Evolutionary conservation across 192 early-diverging fungal species (phyloP).

Genomic region (Umbelopsis ramanniana): DNA sequence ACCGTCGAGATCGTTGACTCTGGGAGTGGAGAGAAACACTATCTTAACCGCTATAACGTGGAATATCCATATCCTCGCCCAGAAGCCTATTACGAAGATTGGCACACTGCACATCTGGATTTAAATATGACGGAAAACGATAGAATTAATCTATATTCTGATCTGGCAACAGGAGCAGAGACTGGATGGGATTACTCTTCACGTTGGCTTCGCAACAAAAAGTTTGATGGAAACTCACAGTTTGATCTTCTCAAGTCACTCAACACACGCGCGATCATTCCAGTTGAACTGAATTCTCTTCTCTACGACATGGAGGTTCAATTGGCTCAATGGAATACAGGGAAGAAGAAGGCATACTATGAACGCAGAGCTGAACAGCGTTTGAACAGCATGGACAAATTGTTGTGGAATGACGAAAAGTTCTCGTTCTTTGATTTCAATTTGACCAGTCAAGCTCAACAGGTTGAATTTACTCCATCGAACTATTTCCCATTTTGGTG

Average conservation of each 20-base stretch:
- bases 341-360: conserved; percentile 27
- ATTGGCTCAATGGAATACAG: conserved; percentile 37
- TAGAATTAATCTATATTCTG: conserved; percentile 53
- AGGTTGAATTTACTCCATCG: conserved; percentile 49
- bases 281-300: conserved; percentile 74
- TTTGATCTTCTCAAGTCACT: conserved; percentile 52
- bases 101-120: conserved; percentile 51
- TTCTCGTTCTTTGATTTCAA: conserved; percentile 63
- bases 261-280: conserved; percentile 60
- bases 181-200: conserved; percentile 75
- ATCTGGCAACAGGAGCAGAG: conserved; percentile 72
- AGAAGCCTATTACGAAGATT: conserved; percentile 68
- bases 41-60: conserved; percentile 61
- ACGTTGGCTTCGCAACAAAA: conserved; percentile 56
- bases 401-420: conserved; percentile 56
- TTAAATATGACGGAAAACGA: conserved; percentile 36
- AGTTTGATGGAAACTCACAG: conserved; percentile 16
- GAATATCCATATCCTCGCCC: conserved; percentile 62
- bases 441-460: conserved; percentile 39
- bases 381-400: conserved; percentile 48
- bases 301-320: conserved; percentile 61
- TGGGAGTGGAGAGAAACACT: conserved; percentile 28
- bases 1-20: conserved; percentile 43
- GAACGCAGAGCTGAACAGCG: conserved; percentile 41
- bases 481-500: conserved; percentile 70